Base-by-base conservation (phyloP, 441 rosid genomes). In the Gossypium gossypioides region DNA sequence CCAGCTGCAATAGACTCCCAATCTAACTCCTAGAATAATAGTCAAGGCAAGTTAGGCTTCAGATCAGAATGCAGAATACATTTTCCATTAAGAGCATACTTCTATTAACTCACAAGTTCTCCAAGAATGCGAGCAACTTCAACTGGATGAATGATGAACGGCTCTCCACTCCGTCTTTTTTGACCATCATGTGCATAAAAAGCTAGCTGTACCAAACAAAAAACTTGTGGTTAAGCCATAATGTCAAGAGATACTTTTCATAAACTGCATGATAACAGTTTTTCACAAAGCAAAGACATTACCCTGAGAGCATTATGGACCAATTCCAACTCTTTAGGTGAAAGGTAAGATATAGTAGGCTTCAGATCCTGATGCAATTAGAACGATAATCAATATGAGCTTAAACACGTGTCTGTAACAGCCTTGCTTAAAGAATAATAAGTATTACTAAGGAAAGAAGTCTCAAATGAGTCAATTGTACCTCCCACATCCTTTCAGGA, bases 1-100 rank as follows among this genome's bases (percentile, higher is more conserved):
- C 99, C 99, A 71, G 97, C 97, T 59, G 96, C 98, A 78, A 95
- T 80, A 65, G 97, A 95, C 83, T 95, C 97, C 97, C 97, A 95
- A 81, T 95, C 99, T 82, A 95, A 80, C 81, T 92, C 99, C 99
- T 92, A 81, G 8, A 75, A 76, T 63, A 80, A 72, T 62, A 80
- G 19, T 60, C 13, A 57, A 63, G 75, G 75, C 75, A 75, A 72
- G 65, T 80, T 40, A 73, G 71, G 76, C 56, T 74, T 57, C 29
- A 65, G 19, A 63, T 68, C 69, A 74, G 76, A 80, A 50, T 59
- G 69, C 56, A 75, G 68, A 21, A 24, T 57, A 54, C 54, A 50
- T 71, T 24, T 51, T 22, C 18, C 75, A 57, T 65, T 54, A 29
- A 78, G 37, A 32, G 19, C 58, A 80, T 25, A 48, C 51, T 54